Evolutionary conservation across 768 basidiomycete genomes (phyloP).

Genomic region (Hypsizygus marmoreus): DNA sequence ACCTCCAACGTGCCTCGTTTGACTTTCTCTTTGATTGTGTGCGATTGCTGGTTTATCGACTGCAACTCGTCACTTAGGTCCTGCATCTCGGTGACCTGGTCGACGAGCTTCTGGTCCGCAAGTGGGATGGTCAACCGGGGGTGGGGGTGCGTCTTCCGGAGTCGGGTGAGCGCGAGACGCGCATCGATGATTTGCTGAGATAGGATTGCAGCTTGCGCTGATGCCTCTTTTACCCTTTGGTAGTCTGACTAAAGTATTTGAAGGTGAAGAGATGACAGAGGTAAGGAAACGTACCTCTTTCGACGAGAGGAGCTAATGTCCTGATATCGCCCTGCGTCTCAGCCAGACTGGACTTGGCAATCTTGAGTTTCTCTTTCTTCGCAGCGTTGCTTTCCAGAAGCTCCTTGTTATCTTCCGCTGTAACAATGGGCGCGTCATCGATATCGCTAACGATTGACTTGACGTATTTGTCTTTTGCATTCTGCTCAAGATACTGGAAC

Average conservation of each 20-base stretch:
- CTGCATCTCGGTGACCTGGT: constrained; percentile 82
- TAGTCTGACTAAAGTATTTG: constrained; percentile 49
- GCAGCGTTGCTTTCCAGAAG: constrained; percentile 60
- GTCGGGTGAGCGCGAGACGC: constrained; percentile 74
- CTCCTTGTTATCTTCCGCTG: constrained; percentile 76
- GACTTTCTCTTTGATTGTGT: constrained; percentile 58
- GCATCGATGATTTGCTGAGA: constrained; percentile 83
- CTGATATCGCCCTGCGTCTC: constrained; percentile 65
- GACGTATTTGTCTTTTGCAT: constrained; percentile 88
- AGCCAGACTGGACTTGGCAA: constrained; percentile 60
- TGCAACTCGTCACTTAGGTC: constrained; percentile 67
- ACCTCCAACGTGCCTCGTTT: constrained; percentile 57
- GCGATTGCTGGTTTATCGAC: constrained; percentile 48
- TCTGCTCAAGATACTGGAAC: constrained; percentile 87
- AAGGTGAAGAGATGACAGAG: background rate
- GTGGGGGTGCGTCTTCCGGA: constrained; percentile 78
- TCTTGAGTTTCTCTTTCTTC: constrained; percentile 71
- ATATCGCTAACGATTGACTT: constrained; percentile 84
- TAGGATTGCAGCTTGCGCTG: constrained; percentile 56
- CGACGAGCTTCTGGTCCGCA: constrained; percentile 72
- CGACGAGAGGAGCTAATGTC: constrained; percentile 65
- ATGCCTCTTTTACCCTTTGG: constrained; percentile 50
- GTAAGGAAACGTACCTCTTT: constrained; percentile 49
- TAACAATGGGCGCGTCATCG: constrained; percentile 80
- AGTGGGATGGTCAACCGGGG: constrained; percentile 77